Conservation (phyloP, 2,329 filamentous ascomycete species). For the Emmonsiellopsis sp. region DNA sequence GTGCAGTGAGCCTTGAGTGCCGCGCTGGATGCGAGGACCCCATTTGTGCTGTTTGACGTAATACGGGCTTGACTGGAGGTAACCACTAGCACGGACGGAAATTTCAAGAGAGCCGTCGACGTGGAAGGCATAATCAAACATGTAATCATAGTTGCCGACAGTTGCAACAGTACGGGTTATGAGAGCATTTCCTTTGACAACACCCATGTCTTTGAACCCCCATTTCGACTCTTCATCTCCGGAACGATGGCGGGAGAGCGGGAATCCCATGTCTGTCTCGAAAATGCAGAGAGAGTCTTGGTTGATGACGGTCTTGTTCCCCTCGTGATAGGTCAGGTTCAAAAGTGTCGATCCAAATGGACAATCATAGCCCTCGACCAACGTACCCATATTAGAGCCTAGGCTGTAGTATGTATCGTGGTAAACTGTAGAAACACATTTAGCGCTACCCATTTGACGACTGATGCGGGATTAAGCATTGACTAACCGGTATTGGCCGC, state of each 20-base stretch:
- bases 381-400: constrained; percentile 13
- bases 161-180: constrained; percentile 34
- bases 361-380: constrained; percentile 21
- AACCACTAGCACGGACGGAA: constrained; percentile 41
- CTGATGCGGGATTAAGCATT: not conserved
- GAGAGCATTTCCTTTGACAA: constrained; percentile 37
- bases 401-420: constrained; percentile 26
- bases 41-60: constrained; percentile 38
- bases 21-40: constrained; percentile 43
- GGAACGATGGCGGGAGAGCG: constrained; percentile 43
- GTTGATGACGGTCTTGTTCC: constrained; percentile 20
- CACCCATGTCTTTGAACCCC: constrained; percentile 11
- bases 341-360: constrained; percentile 19
- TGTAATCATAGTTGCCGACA: constrained; percentile 38
- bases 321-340: constrained; percentile 20
- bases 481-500: constrained; percentile 13
- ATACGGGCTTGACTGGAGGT: constrained; percentile 44
- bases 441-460: not conserved
- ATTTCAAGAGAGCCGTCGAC: constrained; percentile 42
- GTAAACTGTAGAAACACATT: constrained; percentile 12
- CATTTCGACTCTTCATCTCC: constrained; percentile 27
- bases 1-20: constrained; percentile 43
- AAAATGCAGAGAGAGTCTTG: constrained; percentile 48
- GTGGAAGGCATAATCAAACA: constrained; percentile 35
- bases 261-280: constrained; percentile 42